These are phyloP conservation scores for Chlamydomonas sp. DNA, from an alignment of 139 green algal species.

Conservation along the genomic window DNA sequence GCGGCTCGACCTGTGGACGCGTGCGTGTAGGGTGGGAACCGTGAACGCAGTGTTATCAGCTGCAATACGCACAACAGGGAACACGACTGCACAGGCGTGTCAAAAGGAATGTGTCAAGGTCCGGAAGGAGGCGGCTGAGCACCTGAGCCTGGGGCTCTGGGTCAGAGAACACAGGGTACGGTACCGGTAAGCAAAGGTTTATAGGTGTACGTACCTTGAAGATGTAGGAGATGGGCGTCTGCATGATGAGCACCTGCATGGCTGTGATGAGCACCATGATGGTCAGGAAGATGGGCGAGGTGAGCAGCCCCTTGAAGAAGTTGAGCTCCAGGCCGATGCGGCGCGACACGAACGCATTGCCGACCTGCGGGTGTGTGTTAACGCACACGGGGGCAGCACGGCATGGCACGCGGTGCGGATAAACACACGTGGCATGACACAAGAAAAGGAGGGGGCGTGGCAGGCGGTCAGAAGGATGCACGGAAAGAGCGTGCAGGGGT, in stretches of 20 bases:
- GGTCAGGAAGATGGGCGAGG: constrained; percentile 65
- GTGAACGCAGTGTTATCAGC: not conserved
- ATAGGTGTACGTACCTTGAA: constrained; percentile 60
- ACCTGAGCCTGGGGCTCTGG: not conserved
- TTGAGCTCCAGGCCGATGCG: constrained; percentile 84
- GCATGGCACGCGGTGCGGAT: no score
- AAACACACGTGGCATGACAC: no score
- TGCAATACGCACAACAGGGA: not conserved
- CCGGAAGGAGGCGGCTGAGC: not conserved
- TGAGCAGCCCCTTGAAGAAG: constrained; percentile 71
- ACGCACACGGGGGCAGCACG: not conserved
- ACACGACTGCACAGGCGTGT: not conserved
- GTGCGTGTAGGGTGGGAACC: not conserved
- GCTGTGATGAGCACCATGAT: constrained; percentile 66
- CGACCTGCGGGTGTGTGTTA: constrained; percentile 60
- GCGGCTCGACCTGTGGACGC: constrained; percentile 24
- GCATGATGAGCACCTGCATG: constrained; percentile 73
- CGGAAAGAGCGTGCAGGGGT: no score
- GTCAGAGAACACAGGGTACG: no score
- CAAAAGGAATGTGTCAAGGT: not conserved
- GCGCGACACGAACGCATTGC: constrained; percentile 83
- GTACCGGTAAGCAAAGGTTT: not conserved
- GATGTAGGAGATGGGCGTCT: constrained; percentile 61
- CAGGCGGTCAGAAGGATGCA: no score
- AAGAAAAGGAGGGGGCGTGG: no score